Base-by-base conservation (phyloP, 257 asterid genomes). In the Solanum tarapatanum region DNA sequence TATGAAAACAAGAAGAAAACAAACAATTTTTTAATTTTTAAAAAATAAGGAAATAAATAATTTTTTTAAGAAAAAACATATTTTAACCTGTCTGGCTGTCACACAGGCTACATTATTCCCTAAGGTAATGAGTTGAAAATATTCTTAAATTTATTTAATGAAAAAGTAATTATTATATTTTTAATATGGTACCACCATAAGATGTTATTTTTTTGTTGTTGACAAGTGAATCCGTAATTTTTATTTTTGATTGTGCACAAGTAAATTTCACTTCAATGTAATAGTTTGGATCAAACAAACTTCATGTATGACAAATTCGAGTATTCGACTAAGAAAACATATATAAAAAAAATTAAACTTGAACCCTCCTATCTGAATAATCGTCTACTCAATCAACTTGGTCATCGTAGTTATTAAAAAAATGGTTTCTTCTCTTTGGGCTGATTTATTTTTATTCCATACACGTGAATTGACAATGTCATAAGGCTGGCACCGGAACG, bases 141-240 rank as follows among this genome's bases (percentile, higher is more conserved):
- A 76, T 88, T 48, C 86, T 88, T 64, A 64, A 88, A 76, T 32
- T 62, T 60, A 60, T 79, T 66, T 75, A 48, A 80, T 33, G 69
- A 62, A 75, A 64, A n/a, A 43, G 62, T 12, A 88, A 88, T 88
- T 88, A 43, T 62, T 62, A 3, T 19, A 58, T 58, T 7, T 17
- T 58, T 19, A 58, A 19, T 19, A 55, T 55, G n/a, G 64, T 19
- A 55, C 64, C 64, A 55, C n/a, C 24, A 19, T 55, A 55, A 55
- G 64, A 55, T 55, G 4, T 19, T 19, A 7, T 55, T 55, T 55
- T 55, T 55, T 48, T 48, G 3, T 48, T 5, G 60, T 5, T 55
- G n/a, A 55, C 10, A 55, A 6, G n/a, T 55, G 64, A 55, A 55
- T 19, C 0, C n/a, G 2, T 2, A 0, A 6, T 17, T 55, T 51